Evolutionary conservation across 73 alveolate species (phyloP).

Genomic region (Effrenium voratum): DNA sequence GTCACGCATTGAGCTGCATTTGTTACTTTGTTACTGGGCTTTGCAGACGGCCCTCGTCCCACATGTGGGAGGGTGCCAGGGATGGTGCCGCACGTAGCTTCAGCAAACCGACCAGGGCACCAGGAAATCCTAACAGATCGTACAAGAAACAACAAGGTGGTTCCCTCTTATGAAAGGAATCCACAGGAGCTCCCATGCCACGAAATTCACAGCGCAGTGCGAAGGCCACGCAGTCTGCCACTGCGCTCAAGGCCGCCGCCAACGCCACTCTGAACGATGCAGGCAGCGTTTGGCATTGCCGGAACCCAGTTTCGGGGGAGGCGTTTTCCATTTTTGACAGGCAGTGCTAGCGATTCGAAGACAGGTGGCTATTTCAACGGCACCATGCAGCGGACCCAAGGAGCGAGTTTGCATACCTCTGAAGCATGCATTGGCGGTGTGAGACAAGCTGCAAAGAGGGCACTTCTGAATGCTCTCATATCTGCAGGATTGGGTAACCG

Average conservation of each 20-base stretch:
- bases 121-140: too few relatives aligned
- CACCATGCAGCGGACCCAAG: not conserved
- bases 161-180: too few relatives aligned
- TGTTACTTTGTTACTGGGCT: too few relatives aligned
- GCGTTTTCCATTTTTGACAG: not conserved
- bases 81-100: not conserved
- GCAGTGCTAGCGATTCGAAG: not conserved
- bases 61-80: not conserved
- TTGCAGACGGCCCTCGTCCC: not conserved
- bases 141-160: too few relatives aligned
- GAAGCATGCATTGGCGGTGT: not conserved
- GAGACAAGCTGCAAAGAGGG: too few relatives aligned
- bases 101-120: too few relatives aligned
- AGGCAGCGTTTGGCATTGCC: not conserved
- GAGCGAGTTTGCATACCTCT: not conserved
- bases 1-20: too few relatives aligned
- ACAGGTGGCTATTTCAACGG: not conserved
- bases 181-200: not conserved
- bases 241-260: conserved; percentile 73
- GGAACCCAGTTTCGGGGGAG: not conserved
- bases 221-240: conserved; percentile 80
- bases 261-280: conserved; percentile 60
- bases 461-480: too few relatives aligned
- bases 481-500: not conserved
- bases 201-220: not conserved